Evolutionary conservation across 495 filamentous ascomycete species (phyloP), one percentile per base, ranked within the genome.

Genomic region (Aspergillus indologenus): DNA sequence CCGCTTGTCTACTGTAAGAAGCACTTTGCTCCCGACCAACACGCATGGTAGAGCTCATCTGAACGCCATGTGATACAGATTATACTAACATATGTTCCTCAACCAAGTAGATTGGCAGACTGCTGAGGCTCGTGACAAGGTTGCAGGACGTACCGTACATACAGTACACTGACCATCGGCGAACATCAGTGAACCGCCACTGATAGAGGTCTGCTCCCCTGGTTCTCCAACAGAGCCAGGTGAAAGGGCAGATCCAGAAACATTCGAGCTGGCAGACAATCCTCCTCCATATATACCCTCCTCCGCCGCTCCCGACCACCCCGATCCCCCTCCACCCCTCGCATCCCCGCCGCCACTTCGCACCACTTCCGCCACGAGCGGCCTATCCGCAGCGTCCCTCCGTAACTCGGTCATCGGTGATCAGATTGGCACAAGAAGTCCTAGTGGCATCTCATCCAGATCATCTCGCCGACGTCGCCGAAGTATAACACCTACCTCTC

Each of bases 261-360:
- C 65, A 54, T 76, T 81, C 84, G 85, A 83, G 79, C 85, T 88
- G 85, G 85, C 84, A 75, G 73, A 83, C 80, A 75, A 83, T 75
- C 68, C 62, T 64, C 65, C 77, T 63, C 68, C 72, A 55, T 72
- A 72, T 63, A 69, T 70, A 56, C 66, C 75, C 65, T 71, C 83
- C 77, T 80, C 78, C 76, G 70, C 77, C 82, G 68, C 79, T 73
- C 69, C 84, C 84, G 85, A 83, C 82, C 68, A 77, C 77, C 83
- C 84, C 73, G 58, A 72, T 58, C 64, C 69, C 69, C 71, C 73
- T 80, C 69, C 67, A 61, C 70, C 75, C 63, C 57, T 62, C 62
- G 65, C 73, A 12, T 46, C 65, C 26, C 45, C 66, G 42, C 45
- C 68, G 48, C 54, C 64, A 50, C 55, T 59, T 49, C 61, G 64